Evolutionary conservation across 2,329 filamentous ascomycete species (phyloP), one percentile per base, ranked within the genome.

Genomic region (Alternaria solani): DNA sequence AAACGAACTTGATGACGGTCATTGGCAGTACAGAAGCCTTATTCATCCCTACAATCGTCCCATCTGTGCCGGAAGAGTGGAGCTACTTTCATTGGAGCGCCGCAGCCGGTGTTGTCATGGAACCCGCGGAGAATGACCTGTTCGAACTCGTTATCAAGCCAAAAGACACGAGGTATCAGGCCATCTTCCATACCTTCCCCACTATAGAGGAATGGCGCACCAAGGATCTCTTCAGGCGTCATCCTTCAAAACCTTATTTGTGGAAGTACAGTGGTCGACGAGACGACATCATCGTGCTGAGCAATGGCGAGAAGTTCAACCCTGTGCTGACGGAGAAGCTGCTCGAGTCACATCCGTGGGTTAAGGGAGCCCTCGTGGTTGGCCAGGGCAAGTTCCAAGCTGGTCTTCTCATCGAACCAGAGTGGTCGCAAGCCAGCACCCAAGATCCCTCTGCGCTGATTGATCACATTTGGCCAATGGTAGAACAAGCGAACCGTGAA

Each of bases 211-310:
- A 54, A 36, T 66, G 59, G 59, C 61, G 56, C 2, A 68, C 66
- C 12, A 63, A 65, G 16, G 66, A 68, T 42, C 25, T 69, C 2
- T 69, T 67, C 39, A 46, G 20, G 36, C 61, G 52, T n/a, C 69
- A 71, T 38, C 55, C 67, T 1, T 52, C 51, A 9, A 70, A 69
- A n/a, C 38, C 63, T 3, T 41, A 55, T 9, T 41, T 69, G 1
- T 70, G 69, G 69, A 64, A 64, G 18, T 71, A 67, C 38, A 54
- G 43, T 7, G 79, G 79, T 0, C 67, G 80, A 7, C 71, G 69
- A 32, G 72, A 74, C 20, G 80, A 81, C 49, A 48, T 75, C 0
- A 65, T 77, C 11, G 72, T 76, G 5, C 62, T 77, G 2, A 63
- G 63, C 12, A 76, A 71, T 23, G 74, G 74, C 7, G 74, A 75